phyloP scores from a whole-genome alignment of 176 grass and related monocot genomes.

The Musa beccarii region DNA sequence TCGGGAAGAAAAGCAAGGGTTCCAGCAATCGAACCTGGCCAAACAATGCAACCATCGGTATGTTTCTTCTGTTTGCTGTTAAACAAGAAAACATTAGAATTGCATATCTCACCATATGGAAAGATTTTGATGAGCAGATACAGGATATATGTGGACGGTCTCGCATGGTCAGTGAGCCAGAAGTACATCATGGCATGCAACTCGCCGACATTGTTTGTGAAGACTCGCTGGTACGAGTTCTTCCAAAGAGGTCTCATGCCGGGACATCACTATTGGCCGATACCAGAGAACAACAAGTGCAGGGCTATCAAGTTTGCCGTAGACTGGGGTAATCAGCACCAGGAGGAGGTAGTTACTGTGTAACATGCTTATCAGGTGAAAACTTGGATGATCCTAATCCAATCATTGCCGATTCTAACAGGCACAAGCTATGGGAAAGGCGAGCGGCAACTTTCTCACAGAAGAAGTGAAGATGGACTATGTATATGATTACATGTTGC shows the following conservation, averaged over 20 bases:
- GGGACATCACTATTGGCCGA: constrained; percentile 76
- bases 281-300: constrained; percentile 34
- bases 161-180: constrained; percentile 75
- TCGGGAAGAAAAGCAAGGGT: constrained; percentile 17
- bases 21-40: constrained; percentile 45
- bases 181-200: constrained; percentile 87
- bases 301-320: constrained; percentile 55
- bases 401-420: background rate
- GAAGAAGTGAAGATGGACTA: constrained; percentile 61
- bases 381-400: background rate
- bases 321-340: constrained; percentile 67
- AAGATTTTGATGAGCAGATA: constrained; percentile 20
- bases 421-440: constrained; percentile 39
- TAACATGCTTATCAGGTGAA: background rate
- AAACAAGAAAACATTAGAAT: background rate
- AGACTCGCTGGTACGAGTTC: constrained; percentile 52
- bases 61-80: background rate
- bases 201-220: constrained; percentile 46
- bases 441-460: constrained; percentile 37
- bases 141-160: constrained; percentile 63
- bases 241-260: constrained; percentile 57
- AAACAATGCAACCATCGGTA: constrained; percentile 52
- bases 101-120: background rate
- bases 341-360: constrained; percentile 20
- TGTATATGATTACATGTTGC: constrained; percentile 93